These are phyloP conservation scores for Emiliania huxleyi DNA, from an alignment of 78 protist genomes.

Conservation along the genomic window DNA sequence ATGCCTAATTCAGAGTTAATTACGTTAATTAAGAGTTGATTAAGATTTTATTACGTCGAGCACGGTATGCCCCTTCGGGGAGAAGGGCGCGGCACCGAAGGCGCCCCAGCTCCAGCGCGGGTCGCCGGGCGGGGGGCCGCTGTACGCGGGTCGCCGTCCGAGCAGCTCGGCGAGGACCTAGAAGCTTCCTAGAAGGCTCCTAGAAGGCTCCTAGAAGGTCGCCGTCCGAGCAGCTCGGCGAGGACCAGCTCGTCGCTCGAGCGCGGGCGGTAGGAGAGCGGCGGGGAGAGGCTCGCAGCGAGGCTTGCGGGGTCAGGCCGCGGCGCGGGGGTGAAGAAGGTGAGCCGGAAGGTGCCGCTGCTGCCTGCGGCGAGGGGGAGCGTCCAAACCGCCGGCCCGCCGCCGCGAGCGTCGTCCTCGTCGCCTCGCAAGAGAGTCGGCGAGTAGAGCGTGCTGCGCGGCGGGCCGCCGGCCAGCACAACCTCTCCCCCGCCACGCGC, in stretches of 20 bases:
- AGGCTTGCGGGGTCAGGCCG: background rate
- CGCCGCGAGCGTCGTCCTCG: no score
- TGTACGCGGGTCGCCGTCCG: background rate
- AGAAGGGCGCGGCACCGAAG: background rate
- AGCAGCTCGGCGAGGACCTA: background rate
- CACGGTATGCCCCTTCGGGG: background rate
- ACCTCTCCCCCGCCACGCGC: background rate
- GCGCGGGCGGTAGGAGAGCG: background rate
- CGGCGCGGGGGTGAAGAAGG: background rate
- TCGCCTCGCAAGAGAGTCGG: background rate
- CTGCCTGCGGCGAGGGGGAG: background rate
- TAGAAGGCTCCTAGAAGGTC: no score
- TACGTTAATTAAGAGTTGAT: no score
- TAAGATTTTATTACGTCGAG: no score
- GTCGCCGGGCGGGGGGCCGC: background rate
- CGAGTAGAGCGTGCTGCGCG: background rate
- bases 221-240: background rate
- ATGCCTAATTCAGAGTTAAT: no score
- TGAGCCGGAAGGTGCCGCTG: background rate
- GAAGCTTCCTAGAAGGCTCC: no score
- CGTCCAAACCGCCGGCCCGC: background rate
- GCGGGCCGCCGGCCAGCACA: background rate
- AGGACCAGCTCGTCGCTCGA: background rate
- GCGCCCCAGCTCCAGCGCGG: background rate
- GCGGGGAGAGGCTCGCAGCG: background rate